These are phyloP conservation scores for Wallacemonas collosoma DNA, from an alignment of 208 protist species.

Conservation along the genomic window DNA sequence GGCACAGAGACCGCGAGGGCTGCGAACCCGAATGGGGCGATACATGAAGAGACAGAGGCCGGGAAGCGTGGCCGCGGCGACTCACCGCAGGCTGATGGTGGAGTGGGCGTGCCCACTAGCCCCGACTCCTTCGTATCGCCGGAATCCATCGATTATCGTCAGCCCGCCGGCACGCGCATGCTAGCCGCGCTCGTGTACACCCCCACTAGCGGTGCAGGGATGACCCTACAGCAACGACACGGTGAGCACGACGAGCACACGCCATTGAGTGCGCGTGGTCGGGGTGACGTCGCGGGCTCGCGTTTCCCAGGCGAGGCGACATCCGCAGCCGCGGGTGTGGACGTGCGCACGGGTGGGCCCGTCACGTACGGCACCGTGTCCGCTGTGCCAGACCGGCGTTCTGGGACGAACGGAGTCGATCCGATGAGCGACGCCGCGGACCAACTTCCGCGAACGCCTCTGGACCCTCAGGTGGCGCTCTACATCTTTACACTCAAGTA, in stretches of 20 bases:
- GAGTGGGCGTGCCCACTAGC: background rate
- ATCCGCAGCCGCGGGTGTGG: background rate
- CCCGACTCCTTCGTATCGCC: constrained; percentile 37
- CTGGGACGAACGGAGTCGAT: background rate
- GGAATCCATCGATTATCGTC: constrained; percentile 7
- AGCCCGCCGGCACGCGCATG: background rate
- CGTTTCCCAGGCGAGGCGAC: too few species aligned
- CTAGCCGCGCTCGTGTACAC: background rate
- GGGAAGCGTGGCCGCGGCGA: too few species aligned
- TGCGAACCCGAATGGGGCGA: too few species aligned
- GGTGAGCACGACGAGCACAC: background rate
- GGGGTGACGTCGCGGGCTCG: constrained; percentile 13
- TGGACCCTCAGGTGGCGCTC: constrained; percentile 78
- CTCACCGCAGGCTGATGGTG: too few species aligned
- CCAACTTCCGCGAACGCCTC: constrained; percentile 39
- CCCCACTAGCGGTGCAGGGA: background rate
- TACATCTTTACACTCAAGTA: constrained; percentile 84
- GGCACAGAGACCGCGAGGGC: too few species aligned
- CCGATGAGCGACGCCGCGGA: too few species aligned
- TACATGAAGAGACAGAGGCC: too few species aligned
- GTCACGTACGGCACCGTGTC: constrained; percentile 8
- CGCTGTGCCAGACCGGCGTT: background rate
- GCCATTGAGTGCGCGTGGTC: background rate
- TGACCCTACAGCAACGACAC: background rate
- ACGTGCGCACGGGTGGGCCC: background rate